These are phyloP conservation scores for Pistacia integerrima DNA, from an alignment of 345 rosid species.

Conservation along the genomic window DNA sequence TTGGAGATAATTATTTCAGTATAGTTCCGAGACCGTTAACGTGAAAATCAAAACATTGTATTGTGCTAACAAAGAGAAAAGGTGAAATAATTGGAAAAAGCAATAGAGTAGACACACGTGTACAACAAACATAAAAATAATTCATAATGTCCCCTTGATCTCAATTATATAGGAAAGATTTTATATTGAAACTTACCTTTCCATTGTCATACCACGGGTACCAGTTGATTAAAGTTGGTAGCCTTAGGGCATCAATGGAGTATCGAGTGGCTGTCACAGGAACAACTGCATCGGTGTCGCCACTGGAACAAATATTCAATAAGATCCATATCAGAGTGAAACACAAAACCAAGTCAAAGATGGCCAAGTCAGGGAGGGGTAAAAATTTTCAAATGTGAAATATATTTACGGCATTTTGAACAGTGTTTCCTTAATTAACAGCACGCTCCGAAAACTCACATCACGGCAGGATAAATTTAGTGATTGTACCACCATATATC, in stretches of 20 bases:
- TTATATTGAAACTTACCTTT: constrained; percentile 37
- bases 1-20: background rate
- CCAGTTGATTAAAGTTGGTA: constrained; percentile 75
- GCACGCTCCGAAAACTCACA: background rate
- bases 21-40: background rate
- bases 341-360: background rate
- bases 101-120: background rate
- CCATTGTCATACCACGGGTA: constrained; percentile 76
- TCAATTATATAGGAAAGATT: background rate
- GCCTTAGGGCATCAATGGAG: constrained; percentile 78
- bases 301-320: constrained; percentile 52
- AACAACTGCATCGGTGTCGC: constrained; percentile 89
- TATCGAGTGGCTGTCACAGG: constrained; percentile 90
- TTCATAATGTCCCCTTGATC: background rate
- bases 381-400: background rate
- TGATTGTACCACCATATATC: background rate
- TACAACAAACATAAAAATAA: no score
- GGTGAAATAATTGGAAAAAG: background rate
- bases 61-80: background rate
- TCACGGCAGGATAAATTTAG: background rate
- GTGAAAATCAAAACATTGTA: background rate
- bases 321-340: constrained; percentile 15
- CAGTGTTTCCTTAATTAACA: background rate
- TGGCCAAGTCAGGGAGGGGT: no score
- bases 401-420: background rate